Evolutionary conservation across 2,329 filamentous ascomycete species (phyloP).

Genomic region (Hypoxylon sp.): DNA sequence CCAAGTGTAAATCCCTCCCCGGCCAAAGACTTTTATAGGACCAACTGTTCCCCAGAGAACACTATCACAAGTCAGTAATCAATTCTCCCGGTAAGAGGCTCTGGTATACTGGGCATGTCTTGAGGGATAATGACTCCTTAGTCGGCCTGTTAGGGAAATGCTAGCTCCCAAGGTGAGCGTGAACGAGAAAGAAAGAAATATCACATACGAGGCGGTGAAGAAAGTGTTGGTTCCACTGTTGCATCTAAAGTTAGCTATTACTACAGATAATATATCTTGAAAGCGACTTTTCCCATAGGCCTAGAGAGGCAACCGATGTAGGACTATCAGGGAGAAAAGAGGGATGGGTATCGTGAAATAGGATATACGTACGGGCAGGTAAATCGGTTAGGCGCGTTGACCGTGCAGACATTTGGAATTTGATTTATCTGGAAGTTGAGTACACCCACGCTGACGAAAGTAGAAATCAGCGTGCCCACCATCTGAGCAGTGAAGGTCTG

Average conservation of each 20-base stretch:
- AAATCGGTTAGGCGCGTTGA: slow-evolving; percentile 63
- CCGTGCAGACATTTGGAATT: slow-evolving; percentile 65
- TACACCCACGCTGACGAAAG: slow-evolving; percentile 65
- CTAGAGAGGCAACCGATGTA: neutral
- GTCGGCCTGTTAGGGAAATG: neutral
- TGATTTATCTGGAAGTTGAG: slow-evolving; percentile 58
- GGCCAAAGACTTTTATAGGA: slow-evolving; percentile 57
- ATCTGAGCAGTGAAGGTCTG: slow-evolving; percentile 73
- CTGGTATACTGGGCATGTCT: neutral
- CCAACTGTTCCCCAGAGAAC: slow-evolving; percentile 61
- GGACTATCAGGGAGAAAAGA: neutral
- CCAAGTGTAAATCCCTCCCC: slow-evolving; percentile 55
- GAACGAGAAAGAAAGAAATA: neutral
- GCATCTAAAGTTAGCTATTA: slow-evolving; percentile 1
- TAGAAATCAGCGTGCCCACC: slow-evolving; percentile 68
- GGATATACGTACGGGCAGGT: slow-evolving; percentile 60
- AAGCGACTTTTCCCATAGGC: neutral
- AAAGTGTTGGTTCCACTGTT: slow-evolving; percentile 65
- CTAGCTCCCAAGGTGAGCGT: neutral
- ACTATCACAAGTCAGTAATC: neutral
- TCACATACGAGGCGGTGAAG: slow-evolving; percentile 62
- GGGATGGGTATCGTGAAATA: neutral
- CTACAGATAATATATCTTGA: neutral
- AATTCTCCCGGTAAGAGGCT: neutral
- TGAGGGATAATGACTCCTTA: neutral